Evolutionary conservation across 176 grass and related monocot species (phyloP).

Genomic region (Pharus latifolius): DNA sequence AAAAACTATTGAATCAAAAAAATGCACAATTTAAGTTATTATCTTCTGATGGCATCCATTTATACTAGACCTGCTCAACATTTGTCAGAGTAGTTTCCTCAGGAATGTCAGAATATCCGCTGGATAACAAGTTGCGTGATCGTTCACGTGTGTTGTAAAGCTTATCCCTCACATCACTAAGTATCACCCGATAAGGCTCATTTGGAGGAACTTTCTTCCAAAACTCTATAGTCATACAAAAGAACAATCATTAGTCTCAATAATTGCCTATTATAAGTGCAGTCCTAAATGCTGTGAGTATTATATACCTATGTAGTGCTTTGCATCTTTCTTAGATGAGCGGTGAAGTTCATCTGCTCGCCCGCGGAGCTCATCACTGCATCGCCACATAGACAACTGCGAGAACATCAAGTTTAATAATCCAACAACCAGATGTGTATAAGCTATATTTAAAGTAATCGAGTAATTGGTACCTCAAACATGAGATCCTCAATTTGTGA

Average conservation of each 20-base stretch:
- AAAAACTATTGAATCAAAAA: not conserved
- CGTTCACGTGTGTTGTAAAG: constrained; percentile 63
- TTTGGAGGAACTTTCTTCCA: constrained; percentile 79
- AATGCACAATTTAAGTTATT: not conserved
- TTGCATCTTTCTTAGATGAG: constrained; percentile 70
- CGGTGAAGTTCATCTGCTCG: constrained; percentile 55
- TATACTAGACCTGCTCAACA: constrained; percentile 51
- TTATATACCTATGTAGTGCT: constrained; percentile 65
- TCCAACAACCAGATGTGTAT: not conserved
- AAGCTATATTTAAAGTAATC: not conserved
- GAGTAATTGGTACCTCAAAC: constrained; percentile 54
- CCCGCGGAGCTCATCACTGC: constrained; percentile 52
- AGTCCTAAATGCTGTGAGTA: not conserved
- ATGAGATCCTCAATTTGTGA: constrained; percentile 80
- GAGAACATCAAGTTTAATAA: constrained; percentile 1
- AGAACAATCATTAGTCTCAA: not conserved
- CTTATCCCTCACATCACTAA: constrained; percentile 75
- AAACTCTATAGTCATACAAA: constrained; percentile 37
- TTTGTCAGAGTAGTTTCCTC: constrained; percentile 46
- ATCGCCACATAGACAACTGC: constrained; percentile 80
- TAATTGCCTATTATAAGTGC: not conserved
- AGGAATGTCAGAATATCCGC: constrained; percentile 57
- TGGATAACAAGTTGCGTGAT: constrained; percentile 59
- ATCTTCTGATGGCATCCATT: not conserved
- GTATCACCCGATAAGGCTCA: constrained; percentile 70